Evolutionary conservation across 2,329 filamentous ascomycete genomes (phyloP), one percentile per base, ranked within the genome.

Genomic region (Pyrenophora graminea): DNA sequence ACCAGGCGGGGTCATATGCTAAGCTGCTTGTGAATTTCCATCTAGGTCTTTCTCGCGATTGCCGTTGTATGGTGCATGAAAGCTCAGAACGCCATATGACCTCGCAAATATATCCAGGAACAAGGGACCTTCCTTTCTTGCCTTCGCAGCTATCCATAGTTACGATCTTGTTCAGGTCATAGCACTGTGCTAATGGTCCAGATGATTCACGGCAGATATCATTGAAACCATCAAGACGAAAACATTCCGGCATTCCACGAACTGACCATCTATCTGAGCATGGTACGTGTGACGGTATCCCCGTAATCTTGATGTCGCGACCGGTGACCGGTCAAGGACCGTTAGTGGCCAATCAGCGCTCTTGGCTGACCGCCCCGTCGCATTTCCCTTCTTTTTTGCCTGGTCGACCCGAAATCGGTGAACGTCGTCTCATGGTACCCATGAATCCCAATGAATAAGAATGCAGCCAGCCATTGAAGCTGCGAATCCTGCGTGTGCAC

Each of bases 321-420:
- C 34, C 15, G 45, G 50, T 48, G n/a, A 53, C 53, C 53, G 53
- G 53, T 56, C 48, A 51, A 39, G 17, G 33, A 2, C 6, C 13
- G n/a, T 15, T 1, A 21, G 27, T 27, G 27, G 19, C 59, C 59
- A 60, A 60, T 62, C 42, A 58, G 27, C 31, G 31, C 21, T 31
- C 5, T 17, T 19, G 10, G 15, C 30, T 9, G 34, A 44, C 13
- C 30, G 52, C 43, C 48, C 58, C 40, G 44, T 49, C 41, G 41
- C 41, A 31, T 38, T 49, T 41, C 31, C 30, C 21, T 48, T 39
- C 41, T 47, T 42, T 34, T 53, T 46, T 48, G 19, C 36, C 50
- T 39, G 33, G 39, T 36, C 10, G 41, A 32, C n/a, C 45, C 51
- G 36, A 15, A 53, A 51, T 47, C 46, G 48, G 51, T 31, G 34